Percentiles rank a stretch among this genome's conserved stretches.
phyloP scores from a whole-genome alignment of 805 yeast species.

The Pichia gijzeniarum region DNA sequence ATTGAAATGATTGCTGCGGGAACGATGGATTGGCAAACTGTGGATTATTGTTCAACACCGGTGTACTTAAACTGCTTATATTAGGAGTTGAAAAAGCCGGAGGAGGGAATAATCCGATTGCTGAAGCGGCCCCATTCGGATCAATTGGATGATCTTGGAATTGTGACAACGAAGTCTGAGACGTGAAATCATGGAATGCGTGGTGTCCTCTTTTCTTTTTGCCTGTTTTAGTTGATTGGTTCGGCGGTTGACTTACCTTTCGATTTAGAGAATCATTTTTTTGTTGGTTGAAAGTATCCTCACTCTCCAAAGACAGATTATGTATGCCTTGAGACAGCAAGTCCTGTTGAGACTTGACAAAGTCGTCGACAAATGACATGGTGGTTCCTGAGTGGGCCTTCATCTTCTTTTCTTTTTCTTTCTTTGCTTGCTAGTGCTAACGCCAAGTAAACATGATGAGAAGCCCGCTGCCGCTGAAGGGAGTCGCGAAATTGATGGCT shows the following conservation, averaged over 20 bases:
- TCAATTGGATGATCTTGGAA: constrained; percentile 16
- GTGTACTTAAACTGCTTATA: too few species aligned
- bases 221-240: neutral
- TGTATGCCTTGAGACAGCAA: constrained; percentile 14
- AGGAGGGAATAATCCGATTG: constrained; percentile 22
- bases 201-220: constrained; percentile 22
- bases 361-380: constrained; percentile 5
- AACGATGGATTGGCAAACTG: too few species aligned
- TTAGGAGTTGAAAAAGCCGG: too few species aligned
- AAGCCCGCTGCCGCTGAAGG: too few species aligned
- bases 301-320: constrained; percentile 5
- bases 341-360: constrained; percentile 9
- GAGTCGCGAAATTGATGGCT: too few species aligned
- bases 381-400: too few species aligned
- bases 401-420: too few species aligned
- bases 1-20: neutral
- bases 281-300: neutral
- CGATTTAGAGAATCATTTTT: neutral
- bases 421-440: too few species aligned
- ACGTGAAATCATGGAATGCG: constrained; percentile 24
- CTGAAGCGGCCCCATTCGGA: constrained; percentile 30
- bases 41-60: too few species aligned
- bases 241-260: neutral
- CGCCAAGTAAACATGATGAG: too few species aligned
- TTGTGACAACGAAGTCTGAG: neutral